Percentiles rank a stretch among this genome's conserved stretches.
Evolutionary conservation across 305 asterid genomes (phyloP).

Genomic region (Fraxinus floribunda): DNA sequence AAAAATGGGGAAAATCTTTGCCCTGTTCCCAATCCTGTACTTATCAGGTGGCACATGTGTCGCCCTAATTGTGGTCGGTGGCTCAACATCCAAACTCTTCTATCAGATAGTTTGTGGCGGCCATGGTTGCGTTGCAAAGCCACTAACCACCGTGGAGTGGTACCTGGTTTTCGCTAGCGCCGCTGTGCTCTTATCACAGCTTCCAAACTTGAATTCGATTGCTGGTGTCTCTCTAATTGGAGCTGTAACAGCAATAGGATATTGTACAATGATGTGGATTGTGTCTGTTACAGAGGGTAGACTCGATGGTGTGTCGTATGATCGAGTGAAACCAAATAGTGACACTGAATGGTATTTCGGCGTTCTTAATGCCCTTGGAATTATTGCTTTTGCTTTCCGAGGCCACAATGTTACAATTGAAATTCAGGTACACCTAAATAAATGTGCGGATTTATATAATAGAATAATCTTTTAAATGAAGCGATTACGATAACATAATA

Average conservation of each 20-base stretch:
- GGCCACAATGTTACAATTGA: conserved; percentile 37
- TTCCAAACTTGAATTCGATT: conserved; percentile 30
- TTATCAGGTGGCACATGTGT: conserved; percentile 32
- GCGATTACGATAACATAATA: neutral
- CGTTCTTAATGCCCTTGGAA: conserved; percentile 27
- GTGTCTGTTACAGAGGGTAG: conserved; percentile 31
- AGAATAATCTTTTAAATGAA: neutral
- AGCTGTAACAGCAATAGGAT: conserved; percentile 28
- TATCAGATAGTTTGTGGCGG: conserved; percentile 30
- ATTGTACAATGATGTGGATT: conserved; percentile 31
- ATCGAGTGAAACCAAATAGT: conserved; percentile 19
- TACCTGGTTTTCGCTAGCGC: conserved; percentile 23
- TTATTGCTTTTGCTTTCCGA: conserved; percentile 31
- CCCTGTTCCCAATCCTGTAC: conserved; percentile 30
- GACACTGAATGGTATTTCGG: conserved; percentile 24
- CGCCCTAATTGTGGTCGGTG: conserved; percentile 29
- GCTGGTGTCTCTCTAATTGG: conserved; percentile 31
- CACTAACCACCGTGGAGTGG: conserved; percentile 29
- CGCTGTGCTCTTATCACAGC: conserved; percentile 29
- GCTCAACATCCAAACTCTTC: conserved; percentile 33
- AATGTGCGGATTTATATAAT: neutral
- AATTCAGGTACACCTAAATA: conserved; percentile 20
- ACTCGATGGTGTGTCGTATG: conserved; percentile 26
- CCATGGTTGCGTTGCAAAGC: conserved; percentile 24
- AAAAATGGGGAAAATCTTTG: conserved; percentile 29